These are phyloP conservation scores for Leucosporidium creatinivorum DNA, from an alignment of 768 basidiomycete species.

Conservation along the genomic window DNA sequence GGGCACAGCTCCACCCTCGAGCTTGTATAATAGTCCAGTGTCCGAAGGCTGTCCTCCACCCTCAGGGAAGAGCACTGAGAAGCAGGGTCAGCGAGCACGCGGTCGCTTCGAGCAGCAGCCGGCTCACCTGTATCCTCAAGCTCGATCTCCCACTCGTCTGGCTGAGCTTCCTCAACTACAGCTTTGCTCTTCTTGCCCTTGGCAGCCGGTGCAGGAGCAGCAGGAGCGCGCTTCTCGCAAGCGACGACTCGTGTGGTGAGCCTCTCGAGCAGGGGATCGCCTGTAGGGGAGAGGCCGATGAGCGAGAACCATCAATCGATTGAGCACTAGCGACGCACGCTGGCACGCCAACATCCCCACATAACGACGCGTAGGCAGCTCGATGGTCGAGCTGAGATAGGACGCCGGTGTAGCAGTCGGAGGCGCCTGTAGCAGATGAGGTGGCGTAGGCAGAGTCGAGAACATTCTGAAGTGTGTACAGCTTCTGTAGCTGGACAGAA, in stretches of 20 bases:
- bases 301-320: too few relatives aligned
- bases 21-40: slow-evolving; percentile 45
- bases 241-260: slow-evolving; percentile 56
- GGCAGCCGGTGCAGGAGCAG: slow-evolving; percentile 41
- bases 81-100: not conserved
- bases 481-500: too few relatives aligned
- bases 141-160: slow-evolving; percentile 56
- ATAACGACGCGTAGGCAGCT: too few relatives aligned
- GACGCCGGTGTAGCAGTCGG: too few relatives aligned
- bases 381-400: too few relatives aligned
- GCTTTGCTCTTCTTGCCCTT: slow-evolving; percentile 51
- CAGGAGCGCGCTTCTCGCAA: slow-evolving; percentile 49
- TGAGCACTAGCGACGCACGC: too few relatives aligned
- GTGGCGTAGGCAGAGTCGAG: too few relatives aligned
- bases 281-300: too few relatives aligned
- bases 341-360: too few relatives aligned
- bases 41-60: slow-evolving; percentile 73
- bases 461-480: too few relatives aligned
- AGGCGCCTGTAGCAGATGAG: too few relatives aligned
- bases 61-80: slow-evolving; percentile 61
- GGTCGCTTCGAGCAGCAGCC: not conserved
- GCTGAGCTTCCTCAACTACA: slow-evolving; percentile 36
- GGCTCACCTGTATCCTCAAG: slow-evolving; percentile 57
- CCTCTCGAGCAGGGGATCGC: slow-evolving; percentile 60
- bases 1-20: too few relatives aligned